Conservation (phyloP, 768 basidiomycete genomes). For the Amyloporia xantha region DNA sequence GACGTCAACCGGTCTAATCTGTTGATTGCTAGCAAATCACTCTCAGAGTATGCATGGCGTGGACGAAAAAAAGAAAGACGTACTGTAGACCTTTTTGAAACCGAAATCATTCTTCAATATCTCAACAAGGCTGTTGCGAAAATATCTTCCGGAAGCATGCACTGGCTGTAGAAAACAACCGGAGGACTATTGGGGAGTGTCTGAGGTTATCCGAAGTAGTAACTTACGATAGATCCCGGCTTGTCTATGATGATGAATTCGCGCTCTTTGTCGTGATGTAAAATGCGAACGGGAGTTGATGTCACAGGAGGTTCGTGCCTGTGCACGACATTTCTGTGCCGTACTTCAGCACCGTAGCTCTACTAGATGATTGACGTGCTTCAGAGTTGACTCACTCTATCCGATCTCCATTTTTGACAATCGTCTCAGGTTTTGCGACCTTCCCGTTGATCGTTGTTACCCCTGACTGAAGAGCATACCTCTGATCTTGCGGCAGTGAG, state of each 20-base stretch:
- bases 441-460: conserved; percentile 95
- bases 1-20: conserved; percentile 91
- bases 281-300: conserved; percentile 70
- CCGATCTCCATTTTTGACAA: conserved; percentile 81
- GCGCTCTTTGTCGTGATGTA: conserved; percentile 71
- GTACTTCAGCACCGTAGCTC: neutral
- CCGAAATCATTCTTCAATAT: conserved; percentile 82
- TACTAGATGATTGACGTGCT: too few relatives aligned
- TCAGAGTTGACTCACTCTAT: conserved; percentile 59
- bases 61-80: conserved; percentile 25
- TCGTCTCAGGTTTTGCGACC: conserved; percentile 68
- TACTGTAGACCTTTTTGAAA: conserved; percentile 77
- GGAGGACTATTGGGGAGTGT: conserved; percentile 2
- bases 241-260: conserved; percentile 93
- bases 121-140: conserved; percentile 80
- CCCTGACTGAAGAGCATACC: conserved; percentile 79
- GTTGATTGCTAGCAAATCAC: conserved; percentile 68
- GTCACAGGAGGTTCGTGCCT: conserved; percentile 97
- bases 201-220: neutral
- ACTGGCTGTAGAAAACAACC: conserved; percentile 54
- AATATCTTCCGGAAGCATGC: conserved; percentile 88
- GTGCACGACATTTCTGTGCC: conserved; percentile 86
- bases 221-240: conserved; percentile 90
- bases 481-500: conserved; percentile 26
- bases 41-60: neutral